A percentile compares a stretch with the other conserved stretches of the same genome.
Evolutionary conservation across 345 rosid genomes (phyloP).

Genomic region (Eucalyptus urophylla): DNA sequence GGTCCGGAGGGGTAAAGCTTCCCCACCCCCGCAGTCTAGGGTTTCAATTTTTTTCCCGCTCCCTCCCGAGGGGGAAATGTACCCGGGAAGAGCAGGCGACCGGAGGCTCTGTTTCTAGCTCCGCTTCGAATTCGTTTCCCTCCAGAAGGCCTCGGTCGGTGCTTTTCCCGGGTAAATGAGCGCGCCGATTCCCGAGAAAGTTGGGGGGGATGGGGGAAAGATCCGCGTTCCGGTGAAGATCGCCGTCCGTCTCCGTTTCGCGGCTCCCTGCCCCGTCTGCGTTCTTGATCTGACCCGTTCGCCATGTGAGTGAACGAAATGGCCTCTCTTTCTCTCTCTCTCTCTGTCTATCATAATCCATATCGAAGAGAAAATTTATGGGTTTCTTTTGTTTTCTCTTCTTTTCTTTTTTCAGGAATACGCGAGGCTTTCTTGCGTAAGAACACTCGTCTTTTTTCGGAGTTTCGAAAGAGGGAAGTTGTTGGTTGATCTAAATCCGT

Average conservation of each 20-base stretch:
- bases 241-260: background rate
- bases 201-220: background rate
- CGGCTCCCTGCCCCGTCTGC: background rate
- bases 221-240: background rate
- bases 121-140: background rate
- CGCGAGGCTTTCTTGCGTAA: background rate
- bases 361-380: background rate
- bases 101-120: background rate
- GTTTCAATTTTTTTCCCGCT: background rate
- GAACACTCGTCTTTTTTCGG: background rate
- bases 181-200: background rate
- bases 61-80: no score
- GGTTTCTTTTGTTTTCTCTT: background rate
- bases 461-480: background rate
- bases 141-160: background rate
- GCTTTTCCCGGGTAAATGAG: background rate
- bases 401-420: background rate
- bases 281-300: background rate
- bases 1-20: background rate
- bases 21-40: background rate
- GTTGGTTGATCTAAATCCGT: background rate
- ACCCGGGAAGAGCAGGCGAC: background rate
- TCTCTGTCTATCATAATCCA: no score
- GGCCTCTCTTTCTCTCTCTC: background rate
- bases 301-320: background rate